phyloP scores from a whole-genome alignment of 129 eudicot genomes.

The Sambucus nigra region DNA sequence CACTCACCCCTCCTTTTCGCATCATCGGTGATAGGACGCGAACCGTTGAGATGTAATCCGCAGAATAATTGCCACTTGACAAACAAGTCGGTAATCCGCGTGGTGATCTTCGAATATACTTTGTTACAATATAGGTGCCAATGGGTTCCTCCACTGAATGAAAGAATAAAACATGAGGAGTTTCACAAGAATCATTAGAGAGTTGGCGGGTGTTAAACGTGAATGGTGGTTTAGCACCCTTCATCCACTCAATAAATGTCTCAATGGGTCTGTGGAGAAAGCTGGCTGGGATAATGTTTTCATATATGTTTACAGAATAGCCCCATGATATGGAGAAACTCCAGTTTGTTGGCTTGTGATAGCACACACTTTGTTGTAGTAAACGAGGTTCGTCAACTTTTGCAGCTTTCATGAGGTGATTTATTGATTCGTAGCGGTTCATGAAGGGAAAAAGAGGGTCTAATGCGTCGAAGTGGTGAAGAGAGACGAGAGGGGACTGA shows the following conservation, averaged over 20 bases:
- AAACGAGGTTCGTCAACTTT: conserved; percentile 15
- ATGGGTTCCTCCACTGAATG: conserved; percentile 24
- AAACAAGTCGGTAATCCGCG: conserved; percentile 30
- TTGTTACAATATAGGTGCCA: conserved; percentile 21
- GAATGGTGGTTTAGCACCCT: conserved; percentile 6
- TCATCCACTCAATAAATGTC: conserved; percentile 19
- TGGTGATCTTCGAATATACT: conserved; percentile 38
- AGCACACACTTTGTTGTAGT: conserved; percentile 30
- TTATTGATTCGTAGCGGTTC: conserved; percentile 15
- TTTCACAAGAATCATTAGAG: conserved; percentile 21
- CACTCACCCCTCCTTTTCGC: conserved; percentile 29
- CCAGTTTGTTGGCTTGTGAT: conserved; percentile 16
- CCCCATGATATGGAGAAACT: conserved; percentile 28
- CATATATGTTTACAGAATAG: conserved; percentile 22
- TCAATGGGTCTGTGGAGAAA: conserved; percentile 18
- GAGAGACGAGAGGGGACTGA: conserved; percentile 19
- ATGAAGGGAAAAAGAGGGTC: conserved; percentile 25
- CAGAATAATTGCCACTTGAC: conserved; percentile 25
- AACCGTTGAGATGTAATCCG: conserved; percentile 26
- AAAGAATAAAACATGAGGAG: conserved; percentile 40
- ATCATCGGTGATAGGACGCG: conserved; percentile 34
- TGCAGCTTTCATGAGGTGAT: conserved; percentile 30
- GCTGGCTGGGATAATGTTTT: conserved; percentile 14
- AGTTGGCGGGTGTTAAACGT: conserved; percentile 21
- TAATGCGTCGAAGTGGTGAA: conserved; percentile 24